Conservation (phyloP, 331 rosid species). For the Rosa hybrid region DNA sequence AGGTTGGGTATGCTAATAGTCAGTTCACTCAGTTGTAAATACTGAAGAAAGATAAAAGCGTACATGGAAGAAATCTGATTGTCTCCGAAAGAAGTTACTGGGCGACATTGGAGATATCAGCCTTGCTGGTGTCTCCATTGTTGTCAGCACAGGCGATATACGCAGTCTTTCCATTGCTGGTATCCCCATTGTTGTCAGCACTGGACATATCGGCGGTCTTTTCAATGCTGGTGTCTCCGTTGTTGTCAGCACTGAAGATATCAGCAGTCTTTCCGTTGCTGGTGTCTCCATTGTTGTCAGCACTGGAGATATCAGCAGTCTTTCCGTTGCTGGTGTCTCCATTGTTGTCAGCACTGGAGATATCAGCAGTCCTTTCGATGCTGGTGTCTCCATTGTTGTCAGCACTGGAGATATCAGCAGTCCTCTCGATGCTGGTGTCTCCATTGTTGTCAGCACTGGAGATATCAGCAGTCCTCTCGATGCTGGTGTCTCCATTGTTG, state of each 20-base stretch:
- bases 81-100: slow-evolving; percentile 27
- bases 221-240: slow-evolving; percentile 21
- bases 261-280: slow-evolving; percentile 30
- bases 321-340: slow-evolving; percentile 30
- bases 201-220: neutral
- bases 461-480: slow-evolving; percentile 21
- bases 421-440: neutral
- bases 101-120: slow-evolving; percentile 24
- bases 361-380: slow-evolving; percentile 35
- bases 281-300: neutral
- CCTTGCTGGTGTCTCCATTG: slow-evolving; percentile 26
- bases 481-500: slow-evolving; percentile 26
- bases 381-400: neutral
- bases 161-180: slow-evolving; percentile 15
- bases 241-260: slow-evolving; percentile 8
- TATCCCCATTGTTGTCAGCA: neutral
- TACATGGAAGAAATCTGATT: slow-evolving; percentile 5
- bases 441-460: neutral
- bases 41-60: neutral
- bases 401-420: neutral
- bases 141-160: slow-evolving; percentile 25
- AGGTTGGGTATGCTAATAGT: neutral
- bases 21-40: neutral
- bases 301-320: slow-evolving; percentile 3
- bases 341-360: slow-evolving; percentile 4